Conservation (phyloP, 106 monocot genomes). For the Acanthochlamys bracteata region DNA sequence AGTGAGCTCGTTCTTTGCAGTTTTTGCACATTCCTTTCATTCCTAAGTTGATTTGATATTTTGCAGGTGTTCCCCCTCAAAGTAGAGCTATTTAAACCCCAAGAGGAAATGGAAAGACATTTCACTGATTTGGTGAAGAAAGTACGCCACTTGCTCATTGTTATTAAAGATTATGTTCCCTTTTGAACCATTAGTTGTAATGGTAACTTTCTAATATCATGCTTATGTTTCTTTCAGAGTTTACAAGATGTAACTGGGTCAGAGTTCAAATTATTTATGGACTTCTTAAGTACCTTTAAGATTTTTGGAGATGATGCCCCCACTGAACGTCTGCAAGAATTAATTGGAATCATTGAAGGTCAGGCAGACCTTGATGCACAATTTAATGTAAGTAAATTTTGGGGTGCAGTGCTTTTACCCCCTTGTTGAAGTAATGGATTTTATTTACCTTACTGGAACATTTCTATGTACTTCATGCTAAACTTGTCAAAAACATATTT, state of each 20-base stretch:
- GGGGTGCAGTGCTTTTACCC: neutral
- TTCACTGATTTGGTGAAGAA: constrained; percentile 90
- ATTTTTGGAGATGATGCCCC: constrained; percentile 77
- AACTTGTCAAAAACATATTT: too few relatives aligned
- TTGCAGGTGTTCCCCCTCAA: constrained; percentile 90
- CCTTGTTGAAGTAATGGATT: too few relatives aligned
- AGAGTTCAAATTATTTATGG: constrained; percentile 97
- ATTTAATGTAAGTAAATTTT: constrained; percentile 68
- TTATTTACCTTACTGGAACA: too few relatives aligned
- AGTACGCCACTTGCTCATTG: constrained; percentile 24
- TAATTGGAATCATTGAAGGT: constrained; percentile 90
- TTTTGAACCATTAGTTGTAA: neutral
- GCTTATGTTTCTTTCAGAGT: constrained; percentile 43
- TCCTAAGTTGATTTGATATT: neutral
- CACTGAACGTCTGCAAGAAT: constrained; percentile 75
- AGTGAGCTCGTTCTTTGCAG: constrained; percentile 3
- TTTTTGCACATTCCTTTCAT: neutral
- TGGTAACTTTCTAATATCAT: neutral
- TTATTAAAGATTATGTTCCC: neutral
- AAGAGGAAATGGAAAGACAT: constrained; percentile 94
- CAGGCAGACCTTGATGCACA: constrained; percentile 97
- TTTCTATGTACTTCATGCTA: too few relatives aligned
- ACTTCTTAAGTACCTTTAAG: constrained; percentile 84
- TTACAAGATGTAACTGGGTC: constrained; percentile 94
- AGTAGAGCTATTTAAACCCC: constrained; percentile 87